Percentiles rank a stretch among this genome's conserved stretches.
These are phyloP conservation scores for Microdochium bolleyi DNA, from an alignment of 2,329 filamentous ascomycete genomes.

Conservation along the genomic window DNA sequence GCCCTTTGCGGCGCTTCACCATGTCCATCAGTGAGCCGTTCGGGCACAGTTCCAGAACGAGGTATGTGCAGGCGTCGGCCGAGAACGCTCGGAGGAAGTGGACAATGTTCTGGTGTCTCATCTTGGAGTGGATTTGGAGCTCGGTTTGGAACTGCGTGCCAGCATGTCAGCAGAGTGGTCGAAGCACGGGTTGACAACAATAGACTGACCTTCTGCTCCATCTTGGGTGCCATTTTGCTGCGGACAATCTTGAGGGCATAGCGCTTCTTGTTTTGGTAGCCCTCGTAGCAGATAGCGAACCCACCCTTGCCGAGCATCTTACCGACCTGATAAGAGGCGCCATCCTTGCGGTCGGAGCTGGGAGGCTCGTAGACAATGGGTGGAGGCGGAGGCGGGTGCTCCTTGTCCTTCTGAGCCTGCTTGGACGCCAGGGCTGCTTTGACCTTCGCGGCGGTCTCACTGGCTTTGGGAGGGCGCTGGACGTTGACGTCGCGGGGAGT, in stretches of 20 bases:
- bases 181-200: background rate
- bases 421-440: constrained; percentile 35
- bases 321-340: constrained; percentile 66
- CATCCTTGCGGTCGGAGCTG: constrained; percentile 60
- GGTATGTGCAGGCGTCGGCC: constrained; percentile 81
- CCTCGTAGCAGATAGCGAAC: constrained; percentile 75
- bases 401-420: constrained; percentile 45
- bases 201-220: constrained; percentile 67
- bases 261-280: constrained; percentile 57
- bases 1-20: constrained; percentile 82
- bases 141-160: constrained; percentile 62
- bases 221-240: constrained; percentile 73
- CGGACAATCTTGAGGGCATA: constrained; percentile 79
- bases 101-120: constrained; percentile 92
- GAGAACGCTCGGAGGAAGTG: constrained; percentile 92
- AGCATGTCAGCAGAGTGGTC: background rate
- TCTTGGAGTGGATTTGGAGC: constrained; percentile 96
- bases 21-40: constrained; percentile 98
- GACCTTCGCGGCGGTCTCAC: constrained; percentile 32
- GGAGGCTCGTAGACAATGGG: constrained; percentile 52
- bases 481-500: constrained; percentile 59
- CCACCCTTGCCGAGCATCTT: constrained; percentile 72
- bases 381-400: constrained; percentile 59
- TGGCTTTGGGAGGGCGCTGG: constrained; percentile 32
- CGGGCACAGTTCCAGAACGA: constrained; percentile 87